These are phyloP conservation scores for Haplosporangium sp. DNA, from an alignment of 371 early-diverging fungal genomes.

Conservation along the genomic window DNA sequence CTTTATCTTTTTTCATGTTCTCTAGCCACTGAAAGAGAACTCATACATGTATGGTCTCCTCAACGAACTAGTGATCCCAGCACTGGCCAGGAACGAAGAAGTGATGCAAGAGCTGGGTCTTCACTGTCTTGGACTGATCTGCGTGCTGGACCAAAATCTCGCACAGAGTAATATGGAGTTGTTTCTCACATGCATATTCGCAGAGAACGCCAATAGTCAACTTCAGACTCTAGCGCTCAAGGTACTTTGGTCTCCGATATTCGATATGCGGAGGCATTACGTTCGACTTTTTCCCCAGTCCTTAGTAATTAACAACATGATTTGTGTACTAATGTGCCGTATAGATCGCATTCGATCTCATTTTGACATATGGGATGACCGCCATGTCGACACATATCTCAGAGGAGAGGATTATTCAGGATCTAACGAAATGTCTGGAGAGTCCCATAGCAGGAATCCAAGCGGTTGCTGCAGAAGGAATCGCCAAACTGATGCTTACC, in stretches of 20 bases:
- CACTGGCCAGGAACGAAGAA: constrained; percentile 76
- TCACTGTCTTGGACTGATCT: constrained; percentile 84
- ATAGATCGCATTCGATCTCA: constrained; percentile 73
- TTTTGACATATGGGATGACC: constrained; percentile 65
- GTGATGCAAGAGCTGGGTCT: constrained; percentile 80
- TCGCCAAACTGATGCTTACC: constrained; percentile 75
- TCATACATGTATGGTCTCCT: constrained; percentile 82
- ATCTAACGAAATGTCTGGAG: constrained; percentile 57
- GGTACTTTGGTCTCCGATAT: constrained; percentile 18
- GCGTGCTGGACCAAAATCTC: constrained; percentile 67
- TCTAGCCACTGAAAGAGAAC: constrained; percentile 72
- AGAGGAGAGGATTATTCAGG: constrained; percentile 32
- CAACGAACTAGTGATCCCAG: constrained; percentile 84
- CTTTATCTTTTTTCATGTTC: not conserved
- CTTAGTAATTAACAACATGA: constrained; percentile 32
- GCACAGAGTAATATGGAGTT: constrained; percentile 51
- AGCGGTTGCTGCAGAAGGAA: constrained; percentile 69
- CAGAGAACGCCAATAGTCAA: constrained; percentile 43
- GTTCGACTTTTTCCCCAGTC: constrained; percentile 22
- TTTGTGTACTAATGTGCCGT: not conserved
- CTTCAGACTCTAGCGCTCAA: constrained; percentile 33
- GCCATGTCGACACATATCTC: constrained; percentile 57
- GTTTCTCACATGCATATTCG: constrained; percentile 52
- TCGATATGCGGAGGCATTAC: constrained; percentile 10
- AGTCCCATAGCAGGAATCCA: constrained; percentile 61